Conservation (phyloP, 164 flowering plant genomes). For the Tetrastigma voinierianum region DNA sequence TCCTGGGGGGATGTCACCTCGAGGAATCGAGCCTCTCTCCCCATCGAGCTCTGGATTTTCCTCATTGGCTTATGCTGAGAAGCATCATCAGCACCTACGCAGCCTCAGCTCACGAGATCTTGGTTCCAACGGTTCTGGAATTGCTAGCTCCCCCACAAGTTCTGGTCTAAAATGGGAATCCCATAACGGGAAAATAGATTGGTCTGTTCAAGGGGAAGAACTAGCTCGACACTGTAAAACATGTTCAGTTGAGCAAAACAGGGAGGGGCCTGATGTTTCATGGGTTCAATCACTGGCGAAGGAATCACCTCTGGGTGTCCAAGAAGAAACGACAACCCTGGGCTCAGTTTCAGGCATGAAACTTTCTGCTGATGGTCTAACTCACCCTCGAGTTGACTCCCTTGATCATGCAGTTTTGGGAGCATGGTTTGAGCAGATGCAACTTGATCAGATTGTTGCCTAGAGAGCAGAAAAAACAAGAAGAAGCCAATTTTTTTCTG, state of each 20-base stretch:
- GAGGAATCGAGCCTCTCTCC: slow-evolving; percentile 71
- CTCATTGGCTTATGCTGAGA: slow-evolving; percentile 63
- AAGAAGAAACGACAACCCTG: too few species aligned
- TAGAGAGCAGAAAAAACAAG: not conserved
- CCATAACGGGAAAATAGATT: slow-evolving; percentile 33
- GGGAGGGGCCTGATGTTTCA: slow-evolving; percentile 38
- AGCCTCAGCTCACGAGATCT: slow-evolving; percentile 52
- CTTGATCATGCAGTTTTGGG: slow-evolving; percentile 2
- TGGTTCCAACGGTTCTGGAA: slow-evolving; percentile 28
- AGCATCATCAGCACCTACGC: slow-evolving; percentile 70
- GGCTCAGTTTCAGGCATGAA: too few species aligned
- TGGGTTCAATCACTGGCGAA: slow-evolving; percentile 43
- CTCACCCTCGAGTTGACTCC: not conserved
- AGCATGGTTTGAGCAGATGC: slow-evolving; percentile 13
- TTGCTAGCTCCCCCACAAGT: slow-evolving; percentile 51
- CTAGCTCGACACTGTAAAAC: slow-evolving; percentile 24
- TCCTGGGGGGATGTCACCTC: slow-evolving; percentile 86
- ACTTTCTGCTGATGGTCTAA: too few species aligned
- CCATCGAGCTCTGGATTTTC: slow-evolving; percentile 67
- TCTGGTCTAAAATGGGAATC: slow-evolving; percentile 49
- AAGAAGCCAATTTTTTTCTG: too few species aligned
- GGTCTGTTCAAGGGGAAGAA: slow-evolving; percentile 31
- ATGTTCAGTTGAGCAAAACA: slow-evolving; percentile 59
- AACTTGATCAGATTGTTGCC: slow-evolving; percentile 2
- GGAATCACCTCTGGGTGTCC: slow-evolving; percentile 29